These are phyloP conservation scores for Solanum okadae DNA, from an alignment of 257 asterid species.

Conservation along the genomic window DNA sequence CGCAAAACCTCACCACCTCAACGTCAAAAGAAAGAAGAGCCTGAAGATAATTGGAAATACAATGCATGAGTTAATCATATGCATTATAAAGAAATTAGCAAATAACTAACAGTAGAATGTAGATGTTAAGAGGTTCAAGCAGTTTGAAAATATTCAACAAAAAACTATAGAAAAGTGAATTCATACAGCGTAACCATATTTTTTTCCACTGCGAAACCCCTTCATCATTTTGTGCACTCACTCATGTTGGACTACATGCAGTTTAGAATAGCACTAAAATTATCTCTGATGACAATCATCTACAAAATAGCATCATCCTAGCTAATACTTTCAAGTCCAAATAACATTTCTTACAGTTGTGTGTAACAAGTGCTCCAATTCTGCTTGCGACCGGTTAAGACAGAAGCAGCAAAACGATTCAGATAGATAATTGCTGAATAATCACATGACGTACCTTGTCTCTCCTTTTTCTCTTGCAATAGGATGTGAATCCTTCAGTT, in stretches of 20 bases:
- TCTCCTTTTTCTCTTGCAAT: conserved; percentile 95
- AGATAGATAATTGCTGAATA: background rate
- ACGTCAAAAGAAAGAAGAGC: background rate
- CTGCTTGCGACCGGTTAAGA: background rate
- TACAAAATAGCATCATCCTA: background rate
- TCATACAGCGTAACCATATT: background rate
- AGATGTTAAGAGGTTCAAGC: background rate
- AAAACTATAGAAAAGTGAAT: background rate
- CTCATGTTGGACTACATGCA: background rate
- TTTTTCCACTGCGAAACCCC: background rate
- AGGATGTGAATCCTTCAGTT: conserved; percentile 95
- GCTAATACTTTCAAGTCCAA: background rate
- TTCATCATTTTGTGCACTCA: background rate
- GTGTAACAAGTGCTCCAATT: background rate
- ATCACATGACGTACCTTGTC: conserved; percentile 54
- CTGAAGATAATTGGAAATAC: background rate
- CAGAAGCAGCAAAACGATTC: background rate
- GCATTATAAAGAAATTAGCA: background rate
- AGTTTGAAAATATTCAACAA: background rate
- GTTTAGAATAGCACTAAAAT: background rate
- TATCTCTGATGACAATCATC: background rate
- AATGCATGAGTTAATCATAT: background rate
- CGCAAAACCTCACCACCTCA: background rate
- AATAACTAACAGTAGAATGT: background rate
- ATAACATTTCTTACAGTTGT: background rate